These are phyloP conservation scores for Neoscytalidium dimidiatum DNA, from an alignment of 2,329 filamentous ascomycete species.

Conservation along the genomic window DNA sequence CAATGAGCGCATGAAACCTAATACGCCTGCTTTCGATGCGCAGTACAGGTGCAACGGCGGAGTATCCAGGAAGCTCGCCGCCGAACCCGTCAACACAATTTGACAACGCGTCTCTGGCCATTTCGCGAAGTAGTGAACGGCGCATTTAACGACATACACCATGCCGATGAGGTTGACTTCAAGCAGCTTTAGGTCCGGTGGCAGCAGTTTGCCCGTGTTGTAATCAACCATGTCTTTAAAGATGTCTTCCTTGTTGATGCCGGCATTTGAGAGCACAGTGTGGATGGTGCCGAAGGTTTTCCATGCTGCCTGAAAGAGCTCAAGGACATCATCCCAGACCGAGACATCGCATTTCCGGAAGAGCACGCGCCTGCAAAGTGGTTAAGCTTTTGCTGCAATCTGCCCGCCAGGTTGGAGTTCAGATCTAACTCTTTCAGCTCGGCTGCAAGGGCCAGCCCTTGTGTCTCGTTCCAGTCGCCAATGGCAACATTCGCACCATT, in stretches of 20 bases:
- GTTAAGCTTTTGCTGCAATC: not conserved
- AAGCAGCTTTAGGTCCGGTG: constrained; percentile 26
- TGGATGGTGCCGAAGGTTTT: constrained; percentile 17
- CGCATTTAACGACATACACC: constrained; percentile 27
- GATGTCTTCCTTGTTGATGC: constrained; percentile 21
- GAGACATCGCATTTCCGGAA: constrained; percentile 13
- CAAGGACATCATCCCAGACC: constrained; percentile 2
- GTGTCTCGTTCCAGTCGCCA: constrained; percentile 24
- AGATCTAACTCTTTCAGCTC: constrained; percentile 11
- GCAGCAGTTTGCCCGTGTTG: constrained; percentile 19
- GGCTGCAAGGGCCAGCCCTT: constrained; percentile 22
- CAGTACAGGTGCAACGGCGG: constrained; percentile 27
- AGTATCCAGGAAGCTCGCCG: constrained; percentile 27
- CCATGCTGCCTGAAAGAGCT: constrained; percentile 11
- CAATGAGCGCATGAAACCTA: constrained; percentile 29
- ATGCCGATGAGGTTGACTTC: constrained; percentile 27
- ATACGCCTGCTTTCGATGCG: constrained; percentile 29
- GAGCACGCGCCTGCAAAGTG: not conserved
- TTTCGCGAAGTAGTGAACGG: constrained; percentile 28
- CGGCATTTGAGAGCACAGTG: constrained; percentile 21
- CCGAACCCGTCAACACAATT: constrained; percentile 27
- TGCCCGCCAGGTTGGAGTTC: not conserved
- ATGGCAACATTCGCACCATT: constrained; percentile 27
- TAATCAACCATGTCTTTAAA: constrained; percentile 19
- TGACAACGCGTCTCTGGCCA: constrained; percentile 23